Evolutionary conservation across 2,329 filamentous ascomycete species (phyloP).

Genomic region (Epichloe sp.): DNA sequence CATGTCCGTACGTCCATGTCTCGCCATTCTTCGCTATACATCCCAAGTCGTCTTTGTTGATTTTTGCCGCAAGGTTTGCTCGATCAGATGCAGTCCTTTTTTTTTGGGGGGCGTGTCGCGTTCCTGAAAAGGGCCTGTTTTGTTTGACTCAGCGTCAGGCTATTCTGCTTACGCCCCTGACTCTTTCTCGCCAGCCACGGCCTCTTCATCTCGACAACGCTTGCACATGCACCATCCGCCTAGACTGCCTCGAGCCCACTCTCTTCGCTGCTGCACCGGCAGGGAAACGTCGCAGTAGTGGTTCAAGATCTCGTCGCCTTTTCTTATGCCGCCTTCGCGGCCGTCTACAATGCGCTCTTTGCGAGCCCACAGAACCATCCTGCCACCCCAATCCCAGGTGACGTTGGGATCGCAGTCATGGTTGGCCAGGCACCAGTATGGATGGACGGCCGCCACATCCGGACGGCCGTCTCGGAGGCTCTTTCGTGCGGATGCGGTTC

Average conservation of each 20-base stretch:
- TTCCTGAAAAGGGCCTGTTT: too few species aligned
- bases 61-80: too few species aligned
- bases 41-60: too few species aligned
- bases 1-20: too few species aligned
- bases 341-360: conserved; percentile 41
- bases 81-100: too few species aligned
- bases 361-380: conserved; percentile 57
- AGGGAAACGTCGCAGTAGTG: conserved; percentile 87
- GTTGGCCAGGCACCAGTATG: conserved; percentile 92
- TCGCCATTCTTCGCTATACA: too few species aligned
- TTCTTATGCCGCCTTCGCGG: conserved; percentile 48
- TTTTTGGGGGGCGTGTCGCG: too few species aligned
- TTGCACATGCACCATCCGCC: conserved; percentile 82
- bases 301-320: conserved; percentile 76
- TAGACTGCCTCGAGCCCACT: conserved; percentile 78
- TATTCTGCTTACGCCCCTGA: background rate
- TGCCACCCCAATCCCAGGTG: conserved; percentile 80
- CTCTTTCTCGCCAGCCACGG: conserved; percentile 6
- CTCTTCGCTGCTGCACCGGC: conserved; percentile 65
- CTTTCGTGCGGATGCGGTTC: conserved; percentile 77
- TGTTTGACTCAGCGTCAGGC: background rate
- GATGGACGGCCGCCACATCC: conserved; percentile 86
- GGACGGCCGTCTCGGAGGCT: conserved; percentile 66
- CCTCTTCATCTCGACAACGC: conserved; percentile 63
- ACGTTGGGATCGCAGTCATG: conserved; percentile 95